phyloP scores from a whole-genome alignment of 1,284 basidiomycete species.

The Rugosomyces carneus region DNA sequence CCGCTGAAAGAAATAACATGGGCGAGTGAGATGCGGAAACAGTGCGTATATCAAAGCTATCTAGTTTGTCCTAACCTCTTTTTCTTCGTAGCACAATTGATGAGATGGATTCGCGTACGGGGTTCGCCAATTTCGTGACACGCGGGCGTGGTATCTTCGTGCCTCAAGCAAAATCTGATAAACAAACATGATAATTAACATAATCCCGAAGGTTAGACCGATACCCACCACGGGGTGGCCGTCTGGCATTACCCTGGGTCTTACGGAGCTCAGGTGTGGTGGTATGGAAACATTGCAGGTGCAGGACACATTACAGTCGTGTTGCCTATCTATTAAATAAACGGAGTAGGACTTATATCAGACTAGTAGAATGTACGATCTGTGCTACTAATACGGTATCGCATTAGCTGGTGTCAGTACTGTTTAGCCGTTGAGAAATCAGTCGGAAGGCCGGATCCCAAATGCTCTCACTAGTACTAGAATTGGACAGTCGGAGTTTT shows the following conservation, averaged over 20 bases:
- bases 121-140: conserved; percentile 67
- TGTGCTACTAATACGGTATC: background rate
- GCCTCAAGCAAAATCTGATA: background rate
- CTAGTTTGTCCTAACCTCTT: background rate
- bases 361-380: background rate
- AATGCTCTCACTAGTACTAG: background rate
- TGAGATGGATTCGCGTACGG: conserved; percentile 70
- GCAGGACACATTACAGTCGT: background rate
- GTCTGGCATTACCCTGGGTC: background rate
- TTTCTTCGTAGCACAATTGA: conserved; percentile 55
- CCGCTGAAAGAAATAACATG: conserved; percentile 75
- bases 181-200: background rate
- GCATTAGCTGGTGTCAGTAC: background rate
- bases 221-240: background rate
- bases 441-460: background rate
- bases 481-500: background rate
- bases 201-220: background rate
- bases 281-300: background rate
- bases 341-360: background rate
- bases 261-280: background rate
- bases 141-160: conserved; percentile 47
- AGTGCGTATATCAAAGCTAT: conserved; percentile 36
- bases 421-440: background rate
- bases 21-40: conserved; percentile 84
- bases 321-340: background rate